Percentiles rank a stretch among this genome's conserved stretches.
Conservation (phyloP, 75 land plant genomes). For the Chamaecyparis obtusa region DNA sequence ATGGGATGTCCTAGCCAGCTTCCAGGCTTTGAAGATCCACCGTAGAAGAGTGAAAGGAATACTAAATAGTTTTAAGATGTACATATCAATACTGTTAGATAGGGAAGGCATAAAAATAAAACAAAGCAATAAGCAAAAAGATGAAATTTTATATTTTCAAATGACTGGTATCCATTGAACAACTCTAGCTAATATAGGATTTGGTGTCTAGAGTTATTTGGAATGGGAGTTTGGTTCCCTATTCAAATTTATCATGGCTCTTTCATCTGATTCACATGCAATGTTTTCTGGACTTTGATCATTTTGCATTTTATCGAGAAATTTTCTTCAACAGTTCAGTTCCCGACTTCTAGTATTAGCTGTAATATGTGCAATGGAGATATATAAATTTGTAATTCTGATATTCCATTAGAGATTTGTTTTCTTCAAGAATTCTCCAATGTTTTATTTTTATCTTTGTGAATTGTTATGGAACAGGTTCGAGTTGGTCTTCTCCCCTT, state of each 20-base stretch:
- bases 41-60: too few species aligned
- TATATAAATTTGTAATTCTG: background rate
- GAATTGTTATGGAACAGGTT: constrained; percentile 25
- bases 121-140: background rate
- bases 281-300: background rate
- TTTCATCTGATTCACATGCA: background rate
- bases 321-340: background rate
- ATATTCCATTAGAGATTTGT: background rate
- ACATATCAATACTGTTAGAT: too few species aligned
- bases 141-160: too few species aligned
- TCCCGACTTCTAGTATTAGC: background rate
- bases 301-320: background rate
- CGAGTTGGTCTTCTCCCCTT: constrained; percentile 38
- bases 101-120: too few species aligned
- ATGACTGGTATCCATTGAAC: background rate
- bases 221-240: background rate
- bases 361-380: background rate
- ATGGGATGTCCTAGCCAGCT: too few species aligned
- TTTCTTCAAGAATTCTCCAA: background rate
- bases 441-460: background rate
- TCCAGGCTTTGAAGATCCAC: too few species aligned
- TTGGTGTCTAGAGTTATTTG: background rate
- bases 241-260: background rate
- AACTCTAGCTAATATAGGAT: background rate
- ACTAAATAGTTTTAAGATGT: too few species aligned